A percentile compares a stretch with the other conserved stretches of the same genome.
phyloP scores from a whole-genome alignment of 768 basidiomycete species.

The Suillus weaverae region DNA sequence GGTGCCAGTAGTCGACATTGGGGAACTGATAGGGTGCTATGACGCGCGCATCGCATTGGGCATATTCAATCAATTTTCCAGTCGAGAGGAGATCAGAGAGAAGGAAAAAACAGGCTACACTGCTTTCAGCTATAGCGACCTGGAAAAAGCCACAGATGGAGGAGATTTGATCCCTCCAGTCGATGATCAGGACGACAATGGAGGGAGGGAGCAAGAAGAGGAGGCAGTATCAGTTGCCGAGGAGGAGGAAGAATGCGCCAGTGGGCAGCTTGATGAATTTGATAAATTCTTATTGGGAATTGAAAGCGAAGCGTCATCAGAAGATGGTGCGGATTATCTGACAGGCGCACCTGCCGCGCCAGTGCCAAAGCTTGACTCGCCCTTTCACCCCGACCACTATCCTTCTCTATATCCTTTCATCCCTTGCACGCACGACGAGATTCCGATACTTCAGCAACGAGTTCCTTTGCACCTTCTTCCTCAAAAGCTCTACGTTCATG shows the following conservation, averaged over 20 bases:
- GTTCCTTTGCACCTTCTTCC: slow-evolving; percentile 40
- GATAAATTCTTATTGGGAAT: not conserved
- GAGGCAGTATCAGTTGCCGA: not conserved
- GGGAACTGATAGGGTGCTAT: slow-evolving; percentile 10
- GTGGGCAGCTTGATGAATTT: not conserved
- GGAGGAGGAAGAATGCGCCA: no score
- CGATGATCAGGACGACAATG: not conserved
- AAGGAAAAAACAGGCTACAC: not conserved
- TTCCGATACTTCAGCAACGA: slow-evolving; percentile 32
- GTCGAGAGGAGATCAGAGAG: slow-evolving; percentile 1
- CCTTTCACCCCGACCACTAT: slow-evolving; percentile 37
- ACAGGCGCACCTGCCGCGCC: not conserved
- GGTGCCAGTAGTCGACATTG: slow-evolving; percentile 16
- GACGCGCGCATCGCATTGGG: slow-evolving; percentile 10
- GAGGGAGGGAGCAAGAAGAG: not conserved
- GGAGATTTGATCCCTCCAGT: not conserved
- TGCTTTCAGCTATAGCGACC: no score
- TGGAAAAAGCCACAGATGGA: no score
- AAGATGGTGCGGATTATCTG: not conserved
- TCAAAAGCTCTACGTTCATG: slow-evolving; percentile 43
- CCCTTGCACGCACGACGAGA: slow-evolving; percentile 31
- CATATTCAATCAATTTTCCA: not conserved
- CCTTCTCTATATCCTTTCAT: slow-evolving; percentile 41
- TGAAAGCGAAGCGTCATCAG: not conserved
- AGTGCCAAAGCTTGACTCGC: slow-evolving; percentile 6